Base-by-base conservation (phyloP, 2,329 filamentous ascomycete genomes). In the Chaetomium sp. region DNA sequence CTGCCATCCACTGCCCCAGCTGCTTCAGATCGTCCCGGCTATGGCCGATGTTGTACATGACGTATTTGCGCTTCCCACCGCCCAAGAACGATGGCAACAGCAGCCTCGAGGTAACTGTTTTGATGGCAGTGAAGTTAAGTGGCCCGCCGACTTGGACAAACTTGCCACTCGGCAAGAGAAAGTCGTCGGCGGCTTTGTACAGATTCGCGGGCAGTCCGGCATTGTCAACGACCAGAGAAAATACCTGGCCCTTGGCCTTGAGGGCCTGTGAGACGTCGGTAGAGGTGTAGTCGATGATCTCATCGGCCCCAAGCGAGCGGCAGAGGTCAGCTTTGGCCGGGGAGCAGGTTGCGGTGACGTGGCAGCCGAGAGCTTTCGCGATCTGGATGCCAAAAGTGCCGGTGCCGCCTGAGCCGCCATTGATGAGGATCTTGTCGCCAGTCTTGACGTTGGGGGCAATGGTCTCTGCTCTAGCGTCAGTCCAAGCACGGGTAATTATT, bases 321-420 rank as follows among this genome's bases (percentile, higher is more conserved):
- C 85, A 87, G 1, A 90, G 73, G 53, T 84, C 80, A 0, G 81
- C 77, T 72, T 90, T 90, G 6, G 73, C 73, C 0, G 77, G 79
- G 10, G 86, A 89, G 70, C 87, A 90, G 4, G 81, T 82, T 2
- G 80, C 79, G 1, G 82, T 85, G 35, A 90, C 87, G 66, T 83
- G 77, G 68, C 83, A 87, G 0, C 86, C 87, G 3, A 85, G 71
- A 0, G 78, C 77, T 72, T 88, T 89, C 9, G 87, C 87, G 53
- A 90, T 82, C 71, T 90, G 87, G 60, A 90, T 85, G 0, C 80
- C 83, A 64, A 82, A 88, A 0, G 81, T 80, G 0, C 88, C 88
- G 0, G 80, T 82, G 0, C 87, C 87, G 10, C 88, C 88, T 6
- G 81, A 85, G 0, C 86, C 87, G 13, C 86, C 87, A 68, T 90